Evolutionary conservation across 306 rosid species (phyloP).

Genomic region (Begonia loranthoides): DNA sequence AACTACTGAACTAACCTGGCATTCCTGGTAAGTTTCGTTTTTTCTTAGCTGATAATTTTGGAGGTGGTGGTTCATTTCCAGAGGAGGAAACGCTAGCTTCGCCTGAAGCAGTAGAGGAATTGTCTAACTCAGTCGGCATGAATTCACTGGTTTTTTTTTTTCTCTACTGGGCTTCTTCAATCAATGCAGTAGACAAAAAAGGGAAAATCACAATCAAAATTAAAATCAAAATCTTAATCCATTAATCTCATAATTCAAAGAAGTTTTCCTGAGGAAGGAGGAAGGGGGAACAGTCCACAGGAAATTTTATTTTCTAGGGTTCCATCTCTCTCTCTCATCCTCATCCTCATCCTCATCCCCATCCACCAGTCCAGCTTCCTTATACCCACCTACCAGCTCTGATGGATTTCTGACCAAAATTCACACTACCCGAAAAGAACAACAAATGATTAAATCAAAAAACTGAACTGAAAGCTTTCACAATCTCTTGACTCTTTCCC

Average conservation of each 20-base stretch:
- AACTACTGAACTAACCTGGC: slow-evolving; percentile 31
- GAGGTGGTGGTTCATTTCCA: slow-evolving; percentile 31
- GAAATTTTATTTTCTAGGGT: slow-evolving; percentile 28
- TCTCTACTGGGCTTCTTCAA: background rate
- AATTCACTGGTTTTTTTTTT: slow-evolving; percentile 5
- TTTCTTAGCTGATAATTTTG: slow-evolving; percentile 28
- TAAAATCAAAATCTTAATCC: slow-evolving; percentile 18
- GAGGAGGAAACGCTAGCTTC: slow-evolving; percentile 80
- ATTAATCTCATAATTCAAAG: slow-evolving; percentile 27
- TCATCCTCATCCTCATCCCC: no score
- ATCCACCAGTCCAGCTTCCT: slow-evolving; percentile 55
- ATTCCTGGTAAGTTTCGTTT: slow-evolving; percentile 51
- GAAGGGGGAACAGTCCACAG: slow-evolving; percentile 8
- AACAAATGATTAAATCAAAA: slow-evolving; percentile 37
- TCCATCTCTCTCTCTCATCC: no score
- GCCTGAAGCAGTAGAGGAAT: slow-evolving; percentile 69
- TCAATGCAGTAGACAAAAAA: slow-evolving; percentile 11
- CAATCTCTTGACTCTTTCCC: background rate
- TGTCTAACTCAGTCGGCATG: slow-evolving; percentile 63
- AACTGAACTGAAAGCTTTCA: slow-evolving; percentile 6
- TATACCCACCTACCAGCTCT: slow-evolving; percentile 52
- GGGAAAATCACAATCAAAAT: no score
- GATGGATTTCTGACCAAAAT: slow-evolving; percentile 40
- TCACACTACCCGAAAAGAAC: slow-evolving; percentile 30
- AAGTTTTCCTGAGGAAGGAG: slow-evolving; percentile 6